Percentiles rank a stretch among this genome's conserved stretches.
These are phyloP conservation scores for Coniella lustricola DNA, from an alignment of 2,329 filamentous ascomycete species.

Conservation along the genomic window DNA sequence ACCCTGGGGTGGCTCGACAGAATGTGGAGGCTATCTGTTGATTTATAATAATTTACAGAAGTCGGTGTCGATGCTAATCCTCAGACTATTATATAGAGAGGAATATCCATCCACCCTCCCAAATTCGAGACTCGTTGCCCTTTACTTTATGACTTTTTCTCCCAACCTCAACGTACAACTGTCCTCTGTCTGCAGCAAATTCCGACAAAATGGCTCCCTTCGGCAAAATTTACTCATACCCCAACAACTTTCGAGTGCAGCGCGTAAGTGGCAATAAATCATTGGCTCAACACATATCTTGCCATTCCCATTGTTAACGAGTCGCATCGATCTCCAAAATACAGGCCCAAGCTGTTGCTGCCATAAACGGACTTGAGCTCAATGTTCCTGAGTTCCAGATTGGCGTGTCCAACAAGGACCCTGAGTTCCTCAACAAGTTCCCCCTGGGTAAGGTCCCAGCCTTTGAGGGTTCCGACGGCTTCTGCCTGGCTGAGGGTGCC, in stretches of 20 bases:
- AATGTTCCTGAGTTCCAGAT: slow-evolving; percentile 32
- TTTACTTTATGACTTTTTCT: neutral
- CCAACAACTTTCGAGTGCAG: slow-evolving; percentile 29
- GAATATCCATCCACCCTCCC: no score
- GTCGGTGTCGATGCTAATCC: no score
- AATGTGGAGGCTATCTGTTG: no score
- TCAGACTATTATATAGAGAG: no score
- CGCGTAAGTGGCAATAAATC: slow-evolving; percentile 24
- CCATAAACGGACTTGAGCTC: slow-evolving; percentile 33
- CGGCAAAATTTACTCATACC: slow-evolving; percentile 32
- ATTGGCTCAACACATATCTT: neutral
- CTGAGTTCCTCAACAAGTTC: slow-evolving; percentile 43
- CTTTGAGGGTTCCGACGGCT: slow-evolving; percentile 40
- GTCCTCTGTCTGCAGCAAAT: neutral
- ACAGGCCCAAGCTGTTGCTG: slow-evolving; percentile 29
- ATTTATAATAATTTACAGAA: no score
- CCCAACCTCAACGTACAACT: neutral
- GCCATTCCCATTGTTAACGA: neutral
- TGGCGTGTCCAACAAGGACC: slow-evolving; percentile 33
- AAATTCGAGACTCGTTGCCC: no score
- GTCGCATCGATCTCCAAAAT: neutral
- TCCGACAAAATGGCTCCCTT: slow-evolving; percentile 30
- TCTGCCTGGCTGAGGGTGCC: slow-evolving; percentile 36
- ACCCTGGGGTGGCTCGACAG: no score
- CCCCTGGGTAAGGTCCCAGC: slow-evolving; percentile 44